Evolutionary conservation across 495 filamentous ascomycete species (phyloP), one percentile per base, ranked within the genome.

Genomic region (Trichoderma asperelloides): DNA sequence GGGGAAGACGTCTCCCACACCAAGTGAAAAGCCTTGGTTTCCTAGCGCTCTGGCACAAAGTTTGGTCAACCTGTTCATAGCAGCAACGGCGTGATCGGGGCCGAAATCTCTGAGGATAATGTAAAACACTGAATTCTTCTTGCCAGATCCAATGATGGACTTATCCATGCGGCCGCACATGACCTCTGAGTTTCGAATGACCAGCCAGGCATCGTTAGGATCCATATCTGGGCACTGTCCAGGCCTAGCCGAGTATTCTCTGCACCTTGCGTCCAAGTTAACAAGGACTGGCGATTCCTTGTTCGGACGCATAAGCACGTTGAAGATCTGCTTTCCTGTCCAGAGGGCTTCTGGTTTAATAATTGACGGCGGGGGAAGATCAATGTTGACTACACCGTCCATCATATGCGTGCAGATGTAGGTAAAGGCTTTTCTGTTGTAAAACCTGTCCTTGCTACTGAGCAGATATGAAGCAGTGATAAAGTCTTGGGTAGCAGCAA

Each of bases 141-240:
- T 98, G 72, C 95, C 95, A 15, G 89, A 91, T 69, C 95, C 95
- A 51, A 98, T 90, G 0, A 92, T 96, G 2, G 91, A 88, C 74
- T 98, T 98, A 78, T 98, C 95, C 93, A 98, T 96, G 43, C 92
- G 86, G 71, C 95, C 95, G 72, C 95, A 97, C 92, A 98, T 97
- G 68, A 98, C 87, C 75, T 97, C 95, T 0, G 93, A 97, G 71
- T 98, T 97, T 49, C 95, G 89, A 70, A 98, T 88, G 18, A 96
- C 91, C 30, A 98, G 81, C 85, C 89, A 97, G 8, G 85, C 84
- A 76, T 98, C 95, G 69, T 96, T 89, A 4, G 84, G 82, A 70
- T 91, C 87, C 78, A 98, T 86, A 72, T 97, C 94, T 8, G 86
- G 86, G 37, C 76, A 71, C 76, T 82, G 79, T 66, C 75, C 78